phyloP scores from a whole-genome alignment of 768 basidiomycete genomes.

The Inosperma sp. region DNA sequence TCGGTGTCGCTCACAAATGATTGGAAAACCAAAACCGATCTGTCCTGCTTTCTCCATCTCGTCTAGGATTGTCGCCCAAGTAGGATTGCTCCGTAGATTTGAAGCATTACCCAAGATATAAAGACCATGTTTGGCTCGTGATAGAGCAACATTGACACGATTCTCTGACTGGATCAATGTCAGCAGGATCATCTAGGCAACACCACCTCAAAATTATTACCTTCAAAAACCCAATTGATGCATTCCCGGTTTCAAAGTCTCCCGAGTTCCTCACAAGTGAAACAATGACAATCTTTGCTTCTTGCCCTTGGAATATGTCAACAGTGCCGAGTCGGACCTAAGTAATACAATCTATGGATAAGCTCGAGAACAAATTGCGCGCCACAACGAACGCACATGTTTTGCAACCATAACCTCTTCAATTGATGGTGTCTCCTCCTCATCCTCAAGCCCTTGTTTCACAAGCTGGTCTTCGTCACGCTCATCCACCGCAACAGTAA shows the following conservation, averaged over 20 bases:
- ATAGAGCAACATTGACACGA: constrained; percentile 42
- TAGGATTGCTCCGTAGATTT: constrained; percentile 45
- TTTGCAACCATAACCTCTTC: constrained; percentile 13
- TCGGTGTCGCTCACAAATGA: constrained; percentile 55
- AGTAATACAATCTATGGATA: not conserved
- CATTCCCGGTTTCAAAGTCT: constrained; percentile 17
- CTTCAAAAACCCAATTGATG: constrained; percentile 67
- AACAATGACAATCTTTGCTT: constrained; percentile 56
- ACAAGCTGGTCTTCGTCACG: constrained; percentile 56
- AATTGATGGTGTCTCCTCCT: constrained; percentile 15
- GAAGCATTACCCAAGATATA: constrained; percentile 68
- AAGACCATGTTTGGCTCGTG: constrained; percentile 68
- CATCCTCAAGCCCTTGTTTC: constrained; percentile 42
- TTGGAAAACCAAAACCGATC: constrained; percentile 50
- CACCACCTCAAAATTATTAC: constrained; percentile 27
- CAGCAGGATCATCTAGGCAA: not conserved
- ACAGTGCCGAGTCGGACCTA: constrained; percentile 69
- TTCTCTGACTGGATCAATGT: constrained; percentile 3
- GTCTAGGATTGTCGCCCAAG: constrained; percentile 56
- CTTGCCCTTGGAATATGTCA: constrained; percentile 76
- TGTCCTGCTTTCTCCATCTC: constrained; percentile 45
- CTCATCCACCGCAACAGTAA: constrained; percentile 68
- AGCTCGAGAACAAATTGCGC: not conserved
- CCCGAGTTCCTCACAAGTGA: constrained; percentile 64
- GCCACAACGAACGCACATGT: constrained; percentile 3